Conservation (phyloP, 2,329 filamentous ascomycete species). For the Lasiodiplodia citricola region DNA sequence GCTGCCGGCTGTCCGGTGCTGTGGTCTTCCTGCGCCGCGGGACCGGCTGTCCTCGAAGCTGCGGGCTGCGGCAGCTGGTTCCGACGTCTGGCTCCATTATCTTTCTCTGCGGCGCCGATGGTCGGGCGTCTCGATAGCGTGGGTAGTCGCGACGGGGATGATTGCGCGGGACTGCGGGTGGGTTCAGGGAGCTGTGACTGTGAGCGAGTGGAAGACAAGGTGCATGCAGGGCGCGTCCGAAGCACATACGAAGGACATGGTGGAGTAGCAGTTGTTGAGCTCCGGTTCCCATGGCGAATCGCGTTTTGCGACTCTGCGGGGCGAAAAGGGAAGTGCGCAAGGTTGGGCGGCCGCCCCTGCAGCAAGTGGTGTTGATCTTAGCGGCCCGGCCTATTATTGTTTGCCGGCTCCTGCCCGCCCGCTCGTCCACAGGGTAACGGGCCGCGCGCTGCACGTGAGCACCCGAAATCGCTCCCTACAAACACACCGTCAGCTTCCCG, state of each 20-base stretch:
- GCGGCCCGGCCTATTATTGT: conserved; percentile 8
- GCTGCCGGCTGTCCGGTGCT: neutral
- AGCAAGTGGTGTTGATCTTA: conserved; percentile 24
- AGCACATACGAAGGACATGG: conserved; percentile 24
- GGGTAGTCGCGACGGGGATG: conserved; percentile 24
- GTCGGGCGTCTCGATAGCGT: conserved; percentile 15
- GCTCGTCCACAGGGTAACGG: conserved; percentile 5
- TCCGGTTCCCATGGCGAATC: conserved; percentile 7
- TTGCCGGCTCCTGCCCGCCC: conserved; percentile 8
- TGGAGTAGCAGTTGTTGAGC: conserved; percentile 4
- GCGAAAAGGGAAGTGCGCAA: conserved; percentile 13
- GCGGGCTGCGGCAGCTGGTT: neutral
- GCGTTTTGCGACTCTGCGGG: conserved; percentile 16
- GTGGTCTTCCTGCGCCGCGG: conserved; percentile 1
- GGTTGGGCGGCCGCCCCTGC: conserved; percentile 9
- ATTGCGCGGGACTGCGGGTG: conserved; percentile 11
- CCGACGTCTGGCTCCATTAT: conserved; percentile 4
- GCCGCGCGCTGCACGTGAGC: neutral
- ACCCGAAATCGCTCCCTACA: neutral
- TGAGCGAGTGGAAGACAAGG: neutral
- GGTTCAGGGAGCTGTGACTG: conserved; percentile 24
- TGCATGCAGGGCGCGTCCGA: neutral
- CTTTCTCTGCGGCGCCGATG: conserved; percentile 3
- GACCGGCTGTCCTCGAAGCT: neutral
- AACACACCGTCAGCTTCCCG: neutral